Base-by-base conservation (phyloP, 805 yeast genomes). In the Candida stauntonica region DNA sequence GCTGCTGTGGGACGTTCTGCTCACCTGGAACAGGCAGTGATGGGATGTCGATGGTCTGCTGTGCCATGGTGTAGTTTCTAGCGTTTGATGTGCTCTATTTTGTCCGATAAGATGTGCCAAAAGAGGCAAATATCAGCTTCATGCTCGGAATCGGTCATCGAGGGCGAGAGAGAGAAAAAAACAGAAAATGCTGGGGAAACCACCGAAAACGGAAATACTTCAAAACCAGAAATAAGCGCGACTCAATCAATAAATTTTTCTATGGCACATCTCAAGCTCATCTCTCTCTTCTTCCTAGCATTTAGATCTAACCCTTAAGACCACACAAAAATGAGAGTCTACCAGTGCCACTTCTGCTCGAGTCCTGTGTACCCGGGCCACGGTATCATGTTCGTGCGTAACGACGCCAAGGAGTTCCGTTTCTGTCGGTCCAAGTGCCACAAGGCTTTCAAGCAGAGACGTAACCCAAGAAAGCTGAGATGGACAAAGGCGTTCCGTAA, bases 401-500 rank as follows among this genome's bases (percentile, higher is more conserved):
- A 93, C 63, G 99, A 93, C 60, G 95, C 98, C 50, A 93, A 93
- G 62, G 98, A 88, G 66, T 93, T 93, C 64, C 75, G 96, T 56
- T 93, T 93, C 70, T 93, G 99, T 57, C 86, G 97, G 62, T 88
- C 98, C 45, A 93, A 93, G 63, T 93, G 99, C 70, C 99, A 93
- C 69, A 87, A 89, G 63, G 83, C 88, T 39, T 93, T 93, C 79
- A 93, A 93, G 64, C 94, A 88, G 71, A 88, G 96, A 73, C 82
- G 99, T 67, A 93, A 93, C 71, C 99, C 99, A 54, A 82, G 99
- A 70, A 93, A 93, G 67, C 79, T 89, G 66, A 85, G 77, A 68
- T 93, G 99, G 99, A 93, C 99, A 40, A 93, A 93, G 66, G 98
- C 99, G 1, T 93, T 93, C 76, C 80, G 99, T 70, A 93, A 93